phyloP scores from a whole-genome alignment of 163 green algal genomes.

The Trebouxiophyceae sp. region DNA sequence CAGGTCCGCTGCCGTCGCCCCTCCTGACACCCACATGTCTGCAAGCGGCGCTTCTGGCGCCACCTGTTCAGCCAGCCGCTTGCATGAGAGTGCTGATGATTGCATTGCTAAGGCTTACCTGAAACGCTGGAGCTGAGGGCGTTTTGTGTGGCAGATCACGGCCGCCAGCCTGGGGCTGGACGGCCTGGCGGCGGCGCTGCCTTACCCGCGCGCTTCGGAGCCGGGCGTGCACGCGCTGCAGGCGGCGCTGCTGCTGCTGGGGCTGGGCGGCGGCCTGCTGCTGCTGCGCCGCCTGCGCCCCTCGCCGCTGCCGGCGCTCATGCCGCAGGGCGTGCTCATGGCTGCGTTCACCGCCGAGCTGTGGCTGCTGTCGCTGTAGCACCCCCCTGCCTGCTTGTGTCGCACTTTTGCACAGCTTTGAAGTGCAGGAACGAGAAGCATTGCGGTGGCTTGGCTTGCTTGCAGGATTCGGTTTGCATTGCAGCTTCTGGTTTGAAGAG shows the following conservation, averaged over 20 bases:
- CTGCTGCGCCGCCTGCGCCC: conserved; percentile 38
- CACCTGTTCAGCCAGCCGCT: not conserved
- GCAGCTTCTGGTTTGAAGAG: too few species aligned
- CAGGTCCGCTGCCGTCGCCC: conserved; percentile 20
- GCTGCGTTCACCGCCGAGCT: conserved; percentile 41
- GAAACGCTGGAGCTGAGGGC: too few species aligned
- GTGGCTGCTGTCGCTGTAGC: conserved; percentile 44
- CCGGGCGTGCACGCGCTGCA: conserved; percentile 20
- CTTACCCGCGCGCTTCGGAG: not conserved
- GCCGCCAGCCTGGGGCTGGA: too few species aligned
- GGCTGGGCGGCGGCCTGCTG: conserved; percentile 22
- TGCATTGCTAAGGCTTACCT: not conserved
- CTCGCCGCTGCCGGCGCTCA: conserved; percentile 23
- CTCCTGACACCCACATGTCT: not conserved
- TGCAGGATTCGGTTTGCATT: too few species aligned
- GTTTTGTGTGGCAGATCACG: too few species aligned
- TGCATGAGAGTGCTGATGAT: not conserved
- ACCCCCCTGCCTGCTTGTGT: too few species aligned
- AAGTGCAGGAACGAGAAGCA: too few species aligned
- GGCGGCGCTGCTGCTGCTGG: conserved; percentile 36
- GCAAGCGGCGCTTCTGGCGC: not conserved
- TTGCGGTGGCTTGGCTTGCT: too few species aligned
- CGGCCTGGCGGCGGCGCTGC: conserved; percentile 2
- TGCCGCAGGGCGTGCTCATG: conserved; percentile 32
- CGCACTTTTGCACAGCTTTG: too few species aligned